A percentile compares a stretch with the other conserved stretches of the same genome.
phyloP scores from a whole-genome alignment of 1,284 basidiomycete species.

The Anthracocystis walkeri region DNA sequence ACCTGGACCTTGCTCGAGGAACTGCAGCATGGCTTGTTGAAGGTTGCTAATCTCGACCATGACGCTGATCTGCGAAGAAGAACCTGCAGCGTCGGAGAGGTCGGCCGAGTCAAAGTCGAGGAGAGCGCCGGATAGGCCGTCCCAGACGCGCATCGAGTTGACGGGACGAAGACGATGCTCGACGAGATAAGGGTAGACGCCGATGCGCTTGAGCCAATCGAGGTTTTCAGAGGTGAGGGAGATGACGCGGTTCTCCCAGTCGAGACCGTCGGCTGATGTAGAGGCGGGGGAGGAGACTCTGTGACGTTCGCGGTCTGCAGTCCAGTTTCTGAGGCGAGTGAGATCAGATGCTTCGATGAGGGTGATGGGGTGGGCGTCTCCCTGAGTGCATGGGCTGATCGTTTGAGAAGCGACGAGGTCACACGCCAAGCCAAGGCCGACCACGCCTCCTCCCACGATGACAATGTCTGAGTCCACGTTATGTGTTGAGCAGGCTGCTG shows the following conservation, averaged over 20 bases:
- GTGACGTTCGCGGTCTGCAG: conserved; percentile 24
- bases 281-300: conserved; percentile 17
- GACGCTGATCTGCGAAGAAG: conserved; percentile 45
- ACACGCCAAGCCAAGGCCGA: conserved; percentile 62
- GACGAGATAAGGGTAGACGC: conserved; percentile 55
- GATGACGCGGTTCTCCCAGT: conserved; percentile 68
- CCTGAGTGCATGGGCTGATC: conserved; percentile 6
- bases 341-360: conserved; percentile 63
- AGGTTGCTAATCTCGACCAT: conserved; percentile 68
- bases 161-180: conserved; percentile 54
- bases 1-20: conserved; percentile 44
- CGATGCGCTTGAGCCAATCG: conserved; percentile 61
- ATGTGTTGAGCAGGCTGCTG: neutral
- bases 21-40: conserved; percentile 65
- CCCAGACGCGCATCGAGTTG: conserved; percentile 65
- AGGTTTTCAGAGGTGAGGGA: conserved; percentile 65
- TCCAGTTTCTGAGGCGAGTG: conserved; percentile 47
- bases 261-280: conserved; percentile 29
- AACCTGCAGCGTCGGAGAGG: conserved; percentile 11
- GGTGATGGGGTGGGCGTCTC: conserved; percentile 31
- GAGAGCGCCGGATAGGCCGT: conserved; percentile 63
- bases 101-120: conserved; percentile 61
- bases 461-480: conserved; percentile 54
- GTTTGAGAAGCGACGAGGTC: conserved; percentile 40
- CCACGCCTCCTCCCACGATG: conserved; percentile 67